Conservation (phyloP, 345 rosid genomes). For the Eutrema japonicum region DNA sequence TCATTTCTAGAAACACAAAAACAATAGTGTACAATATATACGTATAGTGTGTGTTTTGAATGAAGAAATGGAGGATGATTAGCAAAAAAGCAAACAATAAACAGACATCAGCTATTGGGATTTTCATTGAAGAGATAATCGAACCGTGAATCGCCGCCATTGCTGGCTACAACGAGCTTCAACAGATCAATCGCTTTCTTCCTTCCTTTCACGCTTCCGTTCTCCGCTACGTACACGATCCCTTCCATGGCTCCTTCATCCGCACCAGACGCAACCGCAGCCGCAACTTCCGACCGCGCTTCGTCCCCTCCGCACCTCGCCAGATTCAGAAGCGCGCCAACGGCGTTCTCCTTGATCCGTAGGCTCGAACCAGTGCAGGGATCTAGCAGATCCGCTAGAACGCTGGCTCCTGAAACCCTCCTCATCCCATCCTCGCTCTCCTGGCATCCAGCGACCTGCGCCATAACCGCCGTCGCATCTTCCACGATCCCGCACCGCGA, state of each 20-base stretch:
- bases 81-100: not conserved
- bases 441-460: constrained; percentile 91
- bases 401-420: constrained; percentile 56
- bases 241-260: constrained; percentile 59
- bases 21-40: constrained; percentile 23
- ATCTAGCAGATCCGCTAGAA: constrained; percentile 79
- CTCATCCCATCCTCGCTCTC: constrained; percentile 74
- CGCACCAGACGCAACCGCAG: constrained; percentile 47
- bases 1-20: not conserved
- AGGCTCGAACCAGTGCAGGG: constrained; percentile 64
- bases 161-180: constrained; percentile 47
- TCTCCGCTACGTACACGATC: constrained; percentile 59
- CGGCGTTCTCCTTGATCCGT: constrained; percentile 77
- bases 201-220: constrained; percentile 69
- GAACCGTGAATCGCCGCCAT: constrained; percentile 42
- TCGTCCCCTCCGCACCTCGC: constrained; percentile 61
- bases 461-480: constrained; percentile 90
- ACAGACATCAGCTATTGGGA: constrained; percentile 20
- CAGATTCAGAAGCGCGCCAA: constrained; percentile 74
- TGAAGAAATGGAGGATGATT: constrained; percentile 12
- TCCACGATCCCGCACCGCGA: constrained; percentile 85
- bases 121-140: constrained; percentile 39
- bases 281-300: constrained; percentile 54
- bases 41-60: not conserved
- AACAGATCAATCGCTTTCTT: constrained; percentile 63